Conservation (phyloP, 2,329 filamentous ascomycete genomes). For the Periglandula ipomoeae region DNA sequence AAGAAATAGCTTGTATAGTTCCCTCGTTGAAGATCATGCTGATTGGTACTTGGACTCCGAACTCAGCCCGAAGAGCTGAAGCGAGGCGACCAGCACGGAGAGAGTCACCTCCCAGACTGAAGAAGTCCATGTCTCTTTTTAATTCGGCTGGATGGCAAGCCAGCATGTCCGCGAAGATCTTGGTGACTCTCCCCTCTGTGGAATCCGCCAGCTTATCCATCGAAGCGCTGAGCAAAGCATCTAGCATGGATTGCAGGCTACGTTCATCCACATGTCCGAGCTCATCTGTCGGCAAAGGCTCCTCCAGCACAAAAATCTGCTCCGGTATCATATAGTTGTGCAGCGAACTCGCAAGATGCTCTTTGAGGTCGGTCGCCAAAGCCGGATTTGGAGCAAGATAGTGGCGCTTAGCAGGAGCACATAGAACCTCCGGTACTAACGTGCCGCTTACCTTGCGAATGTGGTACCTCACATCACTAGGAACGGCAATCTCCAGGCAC, state of each 20-base stretch:
- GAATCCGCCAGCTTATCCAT: conserved; percentile 15
- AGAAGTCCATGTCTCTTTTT: conserved; percentile 36
- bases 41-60: conserved; percentile 39
- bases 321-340: conserved; percentile 31
- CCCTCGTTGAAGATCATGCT: conserved; percentile 41
- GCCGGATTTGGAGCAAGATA: neutral
- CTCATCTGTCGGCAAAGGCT: conserved; percentile 24
- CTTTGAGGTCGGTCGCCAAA: conserved; percentile 11
- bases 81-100: conserved; percentile 43
- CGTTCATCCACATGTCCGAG: conserved; percentile 25
- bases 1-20: conserved; percentile 30
- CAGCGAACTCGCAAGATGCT: conserved; percentile 8
- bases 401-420: conserved; percentile 13
- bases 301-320: conserved; percentile 22
- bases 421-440: conserved; percentile 12
- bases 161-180: conserved; percentile 37
- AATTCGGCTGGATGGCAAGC: conserved; percentile 29
- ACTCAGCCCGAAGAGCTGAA: conserved; percentile 39
- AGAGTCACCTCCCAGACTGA: conserved; percentile 44
- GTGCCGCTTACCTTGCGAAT: conserved; percentile 5
- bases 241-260: conserved; percentile 24
- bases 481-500: conserved; percentile 14
- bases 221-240: conserved; percentile 14
- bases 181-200: conserved; percentile 29
- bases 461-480: conserved; percentile 12